Percentiles rank a stretch among this genome's conserved stretches.
Conservation (phyloP, 1,139 yeast genomes). For the Insectozyma bohioensis region DNA sequence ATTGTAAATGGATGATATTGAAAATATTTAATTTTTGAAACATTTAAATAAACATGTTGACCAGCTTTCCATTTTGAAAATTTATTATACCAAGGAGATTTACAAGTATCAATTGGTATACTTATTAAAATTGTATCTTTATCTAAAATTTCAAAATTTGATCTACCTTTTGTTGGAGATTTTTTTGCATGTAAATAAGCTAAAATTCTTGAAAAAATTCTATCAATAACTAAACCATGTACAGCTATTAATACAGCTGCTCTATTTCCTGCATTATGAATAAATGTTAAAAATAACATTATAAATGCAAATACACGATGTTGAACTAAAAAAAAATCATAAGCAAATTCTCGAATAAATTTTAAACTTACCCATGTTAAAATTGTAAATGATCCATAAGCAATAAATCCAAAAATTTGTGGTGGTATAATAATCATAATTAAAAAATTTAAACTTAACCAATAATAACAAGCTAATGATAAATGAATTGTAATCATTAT, state of each 20-base stretch:
- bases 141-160: slow-evolving; percentile 40
- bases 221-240: slow-evolving; percentile 44
- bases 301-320: slow-evolving; percentile 44
- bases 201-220: slow-evolving; percentile 32
- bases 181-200: slow-evolving; percentile 30
- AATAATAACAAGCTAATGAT: slow-evolving; percentile 31
- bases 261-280: slow-evolving; percentile 40
- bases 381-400: slow-evolving; percentile 37
- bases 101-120: slow-evolving; percentile 25
- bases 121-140: slow-evolving; percentile 39
- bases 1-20: slow-evolving; percentile 53
- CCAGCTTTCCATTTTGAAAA: slow-evolving; percentile 48
- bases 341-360: slow-evolving; percentile 39
- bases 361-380: slow-evolving; percentile 39
- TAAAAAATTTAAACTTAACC: slow-evolving; percentile 39
- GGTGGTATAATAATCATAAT: slow-evolving; percentile 52
- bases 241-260: slow-evolving; percentile 42
- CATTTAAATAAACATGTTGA: slow-evolving; percentile 44
- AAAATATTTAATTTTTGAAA: slow-evolving; percentile 32
- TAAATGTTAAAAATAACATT: slow-evolving; percentile 43
- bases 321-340: slow-evolving; percentile 45
- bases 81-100: slow-evolving; percentile 27
- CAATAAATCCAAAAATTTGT: slow-evolving; percentile 51
- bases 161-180: slow-evolving; percentile 40
- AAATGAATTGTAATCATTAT: slow-evolving; percentile 38